Percentiles rank a stretch among this genome's conserved stretches.
These are phyloP conservation scores for Eremochloa ophiuroides DNA, from an alignment of 176 grass and related monocot species.

Conservation along the genomic window DNA sequence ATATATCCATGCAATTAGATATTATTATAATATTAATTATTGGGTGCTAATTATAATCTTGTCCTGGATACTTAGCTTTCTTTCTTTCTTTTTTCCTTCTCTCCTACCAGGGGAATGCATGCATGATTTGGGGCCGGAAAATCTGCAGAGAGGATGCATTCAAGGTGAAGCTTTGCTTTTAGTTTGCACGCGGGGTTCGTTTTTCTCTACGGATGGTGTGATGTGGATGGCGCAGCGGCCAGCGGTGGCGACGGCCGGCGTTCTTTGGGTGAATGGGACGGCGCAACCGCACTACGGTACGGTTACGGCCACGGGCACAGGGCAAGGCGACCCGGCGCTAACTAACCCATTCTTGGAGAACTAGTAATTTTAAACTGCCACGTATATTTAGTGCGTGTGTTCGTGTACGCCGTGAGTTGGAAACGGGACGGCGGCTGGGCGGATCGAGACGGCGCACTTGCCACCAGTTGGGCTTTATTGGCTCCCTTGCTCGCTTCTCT, in stretches of 20 bases:
- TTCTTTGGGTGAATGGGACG: conserved; percentile 31
- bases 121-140: too few species aligned
- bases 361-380: too few species aligned
- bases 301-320: neutral
- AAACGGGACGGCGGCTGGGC: neutral
- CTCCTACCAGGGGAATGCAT: neutral
- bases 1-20: neutral
- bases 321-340: too few species aligned
- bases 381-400: too few species aligned
- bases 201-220: neutral
- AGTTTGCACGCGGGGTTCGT: neutral
- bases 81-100: neutral
- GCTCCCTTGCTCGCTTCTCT: neutral
- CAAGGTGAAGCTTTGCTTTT: neutral
- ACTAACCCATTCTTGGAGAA: too few species aligned
- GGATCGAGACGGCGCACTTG: neutral
- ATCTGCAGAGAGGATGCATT: neutral
- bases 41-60: neutral
- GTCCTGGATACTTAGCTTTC: neutral
- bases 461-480: neutral
- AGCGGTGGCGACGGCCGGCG: conserved; percentile 1
- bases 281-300: conserved; percentile 5
- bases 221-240: conserved; percentile 24
- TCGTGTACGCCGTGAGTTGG: neutral
- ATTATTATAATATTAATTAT: too few species aligned